Evolutionary conservation across 1,284 basidiomycete genomes (phyloP), one percentile per base, ranked within the genome.

Genomic region (Veloboletus limbatus): DNA sequence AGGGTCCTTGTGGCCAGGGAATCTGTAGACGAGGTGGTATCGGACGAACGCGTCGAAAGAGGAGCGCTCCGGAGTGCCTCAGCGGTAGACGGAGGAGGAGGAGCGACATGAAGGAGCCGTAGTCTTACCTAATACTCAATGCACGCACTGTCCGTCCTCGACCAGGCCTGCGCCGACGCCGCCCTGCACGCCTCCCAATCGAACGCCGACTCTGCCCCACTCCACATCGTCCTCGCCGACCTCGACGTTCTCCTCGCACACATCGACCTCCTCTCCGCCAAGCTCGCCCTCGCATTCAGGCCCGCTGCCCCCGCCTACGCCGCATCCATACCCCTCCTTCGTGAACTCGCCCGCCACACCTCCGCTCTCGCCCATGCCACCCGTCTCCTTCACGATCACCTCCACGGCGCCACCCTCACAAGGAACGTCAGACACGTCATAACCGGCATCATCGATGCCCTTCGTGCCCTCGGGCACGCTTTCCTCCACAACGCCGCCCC

Each of bases 241-340:
- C 69, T 82, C 18, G 52, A 79, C 16, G 77, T 81, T 2, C 69
- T 88, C 24, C 70, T 88, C 26, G 71, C 79, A 3, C 70, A 88
- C 46, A 59, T 88, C n/a, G 74, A 85, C 62, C 68, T 71, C 8
- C 68, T 76, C 18, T 69, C 77, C 2, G 88, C 84, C 9, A 89
- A 85, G 58, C 60, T 87, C 26, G 71, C 85, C 1, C 72, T 90
- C 22, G 73, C 77, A 0, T 71, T 88, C 32, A 85, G 83, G 25
- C 81, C 85, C 3, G 66, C 78, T 2, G 70, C 70, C 2, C 82
- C 82, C 0, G 68, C 79, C 1, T 78, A 80, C 58, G 60, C 68
- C 6, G 80, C 85, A 0, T 70, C 81, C 4, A 55, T 80, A 4
- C 58, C 71, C 2, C 75, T 83, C 16, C 69, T 86, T 40, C 76